phyloP scores from a whole-genome alignment of 345 rosid species.

The Mallotus nudiflorus region DNA sequence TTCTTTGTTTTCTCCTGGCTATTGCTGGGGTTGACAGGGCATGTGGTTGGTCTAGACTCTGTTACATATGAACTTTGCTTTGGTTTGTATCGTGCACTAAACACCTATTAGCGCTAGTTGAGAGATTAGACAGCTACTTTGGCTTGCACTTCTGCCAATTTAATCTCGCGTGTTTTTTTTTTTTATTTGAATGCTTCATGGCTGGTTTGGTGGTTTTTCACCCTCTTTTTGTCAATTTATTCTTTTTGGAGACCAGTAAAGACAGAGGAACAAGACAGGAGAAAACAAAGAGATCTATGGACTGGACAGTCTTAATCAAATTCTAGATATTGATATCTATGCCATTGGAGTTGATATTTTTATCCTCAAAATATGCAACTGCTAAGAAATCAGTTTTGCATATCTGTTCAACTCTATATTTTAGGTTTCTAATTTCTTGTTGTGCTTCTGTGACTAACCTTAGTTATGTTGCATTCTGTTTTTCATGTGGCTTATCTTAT shows the following conservation, averaged over 20 bases:
- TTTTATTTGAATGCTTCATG: neutral
- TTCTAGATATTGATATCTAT: neutral
- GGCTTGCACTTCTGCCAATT: neutral
- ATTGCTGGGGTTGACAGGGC: neutral
- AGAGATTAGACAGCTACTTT: neutral
- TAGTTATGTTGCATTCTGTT: neutral
- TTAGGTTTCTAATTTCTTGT: slow-evolving; percentile 13
- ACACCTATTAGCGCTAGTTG: neutral
- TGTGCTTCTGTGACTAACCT: slow-evolving; percentile 7
- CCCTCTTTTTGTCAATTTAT: neutral
- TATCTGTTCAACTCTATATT: neutral
- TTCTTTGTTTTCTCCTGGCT: neutral
- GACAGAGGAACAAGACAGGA: neutral
- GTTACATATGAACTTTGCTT: neutral
- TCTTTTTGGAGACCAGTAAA: neutral
- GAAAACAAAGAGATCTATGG: neutral
- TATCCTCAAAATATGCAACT: neutral
- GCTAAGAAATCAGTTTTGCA: neutral
- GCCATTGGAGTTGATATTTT: neutral
- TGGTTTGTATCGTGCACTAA: neutral
- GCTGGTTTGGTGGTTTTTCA: neutral
- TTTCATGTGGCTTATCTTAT: neutral
- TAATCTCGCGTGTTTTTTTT: neutral
- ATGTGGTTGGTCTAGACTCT: neutral
- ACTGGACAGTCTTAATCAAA: neutral